Percentiles rank a stretch among this genome's conserved stretches.
phyloP scores from a whole-genome alignment of 108 stramenopile genomes.

The Cyclostephanos invisitatus region DNA sequence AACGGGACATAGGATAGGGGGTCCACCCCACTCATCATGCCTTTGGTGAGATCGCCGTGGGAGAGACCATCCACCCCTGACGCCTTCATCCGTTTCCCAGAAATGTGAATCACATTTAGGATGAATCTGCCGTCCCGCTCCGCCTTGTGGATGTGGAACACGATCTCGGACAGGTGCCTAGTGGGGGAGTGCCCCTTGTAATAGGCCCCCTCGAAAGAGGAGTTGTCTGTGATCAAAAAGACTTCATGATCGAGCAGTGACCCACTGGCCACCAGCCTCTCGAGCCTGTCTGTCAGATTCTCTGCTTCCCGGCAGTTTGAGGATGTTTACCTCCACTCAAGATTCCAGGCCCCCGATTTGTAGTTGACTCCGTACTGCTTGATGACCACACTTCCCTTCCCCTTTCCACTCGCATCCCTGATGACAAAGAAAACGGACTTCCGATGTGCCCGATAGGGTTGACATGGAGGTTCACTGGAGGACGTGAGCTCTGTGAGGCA shows the following conservation, averaged over 20 bases:
- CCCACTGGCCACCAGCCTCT: background rate
- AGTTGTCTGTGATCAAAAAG: constrained; percentile 59
- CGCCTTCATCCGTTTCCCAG: no score
- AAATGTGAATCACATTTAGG: constrained; percentile 17
- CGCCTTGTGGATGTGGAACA: no score
- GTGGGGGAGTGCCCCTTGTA: constrained; percentile 50
- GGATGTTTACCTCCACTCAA: background rate
- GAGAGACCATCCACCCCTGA: constrained; percentile 38
- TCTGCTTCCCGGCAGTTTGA: background rate
- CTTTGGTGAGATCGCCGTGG: constrained; percentile 28
- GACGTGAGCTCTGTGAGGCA: constrained; percentile 7
- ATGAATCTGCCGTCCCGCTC: constrained; percentile 9
- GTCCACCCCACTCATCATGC: background rate
- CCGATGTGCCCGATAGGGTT: background rate
- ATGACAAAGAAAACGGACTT: constrained; percentile 11
- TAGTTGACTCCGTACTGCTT: constrained; percentile 8
- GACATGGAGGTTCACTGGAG: background rate
- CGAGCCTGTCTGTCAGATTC: background rate
- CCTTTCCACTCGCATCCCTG: constrained; percentile 37
- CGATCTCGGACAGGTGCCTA: no score
- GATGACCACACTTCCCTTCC: constrained; percentile 27
- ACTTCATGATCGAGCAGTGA: constrained; percentile 10
- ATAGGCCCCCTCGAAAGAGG: constrained; percentile 34
- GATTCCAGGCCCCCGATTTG: constrained; percentile 14
- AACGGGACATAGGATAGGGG: constrained; percentile 2